Evolutionary conservation across 352 stramenopile genomes (phyloP).

Genomic region (Vaucheria bursata): DNA sequence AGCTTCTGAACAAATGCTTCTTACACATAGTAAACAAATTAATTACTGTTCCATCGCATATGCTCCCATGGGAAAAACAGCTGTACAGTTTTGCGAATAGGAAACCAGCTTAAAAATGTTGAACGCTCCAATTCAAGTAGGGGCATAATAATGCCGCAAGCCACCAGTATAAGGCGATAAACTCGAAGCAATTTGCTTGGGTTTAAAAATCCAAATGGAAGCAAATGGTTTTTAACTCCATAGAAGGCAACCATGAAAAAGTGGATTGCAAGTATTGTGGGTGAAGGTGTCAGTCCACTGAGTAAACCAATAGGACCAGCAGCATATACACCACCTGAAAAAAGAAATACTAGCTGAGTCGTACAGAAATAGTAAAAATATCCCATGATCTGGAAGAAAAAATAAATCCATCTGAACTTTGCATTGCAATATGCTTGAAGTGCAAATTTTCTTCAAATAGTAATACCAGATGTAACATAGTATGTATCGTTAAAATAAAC

Average conservation of each 20-base stretch:
- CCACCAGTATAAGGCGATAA: constrained; percentile 51
- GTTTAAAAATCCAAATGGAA: constrained; percentile 41
- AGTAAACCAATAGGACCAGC: constrained; percentile 54
- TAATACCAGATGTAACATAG: too few species aligned
- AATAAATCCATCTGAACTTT: too few species aligned
- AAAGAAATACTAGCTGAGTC: too few species aligned
- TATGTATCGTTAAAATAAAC: too few species aligned
- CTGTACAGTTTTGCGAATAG: constrained; percentile 48
- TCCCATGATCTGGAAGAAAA: too few species aligned
- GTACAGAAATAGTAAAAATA: too few species aligned
- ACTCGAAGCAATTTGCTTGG: constrained; percentile 10
- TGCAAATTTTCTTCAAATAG: too few species aligned
- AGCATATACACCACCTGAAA: constrained; percentile 50
- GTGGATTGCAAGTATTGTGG: constrained; percentile 49
- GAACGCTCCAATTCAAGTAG: constrained; percentile 50
- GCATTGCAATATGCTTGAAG: too few species aligned
- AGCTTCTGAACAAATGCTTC: too few species aligned
- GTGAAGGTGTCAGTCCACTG: constrained; percentile 51
- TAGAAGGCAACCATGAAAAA: constrained; percentile 56
- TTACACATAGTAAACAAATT: too few species aligned
- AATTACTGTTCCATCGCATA: constrained; percentile 16
- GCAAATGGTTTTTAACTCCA: constrained; percentile 40
- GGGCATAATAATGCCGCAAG: constrained; percentile 55
- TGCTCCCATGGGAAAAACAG: constrained; percentile 54
- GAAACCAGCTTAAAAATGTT: constrained; percentile 49